Evolutionary conservation across 352 stramenopile genomes (phyloP), one percentile per base, ranked within the genome.

Genomic region (Phytophthora pisi): DNA sequence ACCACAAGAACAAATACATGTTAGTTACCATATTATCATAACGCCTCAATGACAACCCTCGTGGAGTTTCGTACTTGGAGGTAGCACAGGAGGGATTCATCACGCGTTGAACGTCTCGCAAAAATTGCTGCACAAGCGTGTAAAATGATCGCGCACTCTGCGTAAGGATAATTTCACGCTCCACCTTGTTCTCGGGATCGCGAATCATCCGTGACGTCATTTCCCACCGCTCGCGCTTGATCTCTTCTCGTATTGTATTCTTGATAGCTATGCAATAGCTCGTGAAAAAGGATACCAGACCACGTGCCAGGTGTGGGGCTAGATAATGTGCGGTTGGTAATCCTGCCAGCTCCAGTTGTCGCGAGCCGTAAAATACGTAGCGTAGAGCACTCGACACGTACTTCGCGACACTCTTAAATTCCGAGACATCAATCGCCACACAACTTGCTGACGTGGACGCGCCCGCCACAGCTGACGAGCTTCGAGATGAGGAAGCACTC

Each of bases 141-240:
- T 93, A 93, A 59, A 93, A 92, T 1, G 75, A 87, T 2, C 84
- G 72, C 18, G 84, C 85, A 57, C 87, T 95, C 51, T 95, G 85
- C 6, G 81, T 93, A 57, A 95, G 69, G n/a, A 88, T 79, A 62
- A 95, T 91, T 64, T 93, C 87, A 24, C 72, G 66, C 46, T 95
- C 85, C 42, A 75, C 49, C 49, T 82, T 90, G 51, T 78, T 89
- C 15, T 92, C 81, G 0, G 82, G 81, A 38, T 92, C 84, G 8
- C 87, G 84, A 51, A 95, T 91, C 57, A 75, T 90, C 5, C 84
- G 74, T 24, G 74, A 76, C 16, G 74, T 75, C 79, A 93, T 89
- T 55, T 93, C 87, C 87, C 87, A 95, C 46, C 87, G 83, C 66
- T 95, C 87, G 2, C 87, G 84, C 45, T 93, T 93, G 52, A 95